phyloP scores from a whole-genome alignment of 768 basidiomycete genomes.

The Podaxis sp. region DNA sequence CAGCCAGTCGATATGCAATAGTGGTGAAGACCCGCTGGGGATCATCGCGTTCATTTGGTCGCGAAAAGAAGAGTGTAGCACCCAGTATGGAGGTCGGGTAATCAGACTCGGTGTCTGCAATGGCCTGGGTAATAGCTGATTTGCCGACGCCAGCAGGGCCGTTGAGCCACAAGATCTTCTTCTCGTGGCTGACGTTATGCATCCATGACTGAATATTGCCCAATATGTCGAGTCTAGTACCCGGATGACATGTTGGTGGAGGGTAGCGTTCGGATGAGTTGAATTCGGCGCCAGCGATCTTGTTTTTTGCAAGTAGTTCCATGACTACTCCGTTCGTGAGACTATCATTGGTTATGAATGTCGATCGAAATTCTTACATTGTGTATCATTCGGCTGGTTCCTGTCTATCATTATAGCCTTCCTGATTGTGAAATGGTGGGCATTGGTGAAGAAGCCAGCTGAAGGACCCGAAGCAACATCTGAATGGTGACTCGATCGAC shows the following conservation, averaged over 20 bases:
- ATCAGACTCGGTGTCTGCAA: background rate
- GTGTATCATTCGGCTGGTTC: background rate
- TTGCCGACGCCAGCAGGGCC: conserved; percentile 8
- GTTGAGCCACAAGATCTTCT: background rate
- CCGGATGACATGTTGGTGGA: background rate
- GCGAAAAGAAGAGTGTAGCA: conserved; percentile 1
- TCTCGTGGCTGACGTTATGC: background rate
- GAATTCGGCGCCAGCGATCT: background rate
- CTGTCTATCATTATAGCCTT: background rate
- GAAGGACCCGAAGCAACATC: no score
- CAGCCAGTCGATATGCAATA: conserved; percentile 22
- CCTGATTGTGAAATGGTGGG: background rate
- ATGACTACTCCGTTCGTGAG: background rate
- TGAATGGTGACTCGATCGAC: no score
- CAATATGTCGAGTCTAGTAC: background rate
- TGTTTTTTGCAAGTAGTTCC: background rate
- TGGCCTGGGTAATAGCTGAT: conserved; percentile 2
- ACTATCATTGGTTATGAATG: background rate
- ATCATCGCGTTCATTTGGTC: background rate
- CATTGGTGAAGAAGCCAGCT: background rate
- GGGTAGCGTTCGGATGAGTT: background rate
- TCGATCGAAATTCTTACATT: background rate
- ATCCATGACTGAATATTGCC: background rate
- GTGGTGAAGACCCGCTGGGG: conserved; percentile 6
- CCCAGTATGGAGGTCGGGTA: background rate